Conservation (phyloP, 2,329 filamentous ascomycete species). For the Cyanodermella asteris region DNA sequence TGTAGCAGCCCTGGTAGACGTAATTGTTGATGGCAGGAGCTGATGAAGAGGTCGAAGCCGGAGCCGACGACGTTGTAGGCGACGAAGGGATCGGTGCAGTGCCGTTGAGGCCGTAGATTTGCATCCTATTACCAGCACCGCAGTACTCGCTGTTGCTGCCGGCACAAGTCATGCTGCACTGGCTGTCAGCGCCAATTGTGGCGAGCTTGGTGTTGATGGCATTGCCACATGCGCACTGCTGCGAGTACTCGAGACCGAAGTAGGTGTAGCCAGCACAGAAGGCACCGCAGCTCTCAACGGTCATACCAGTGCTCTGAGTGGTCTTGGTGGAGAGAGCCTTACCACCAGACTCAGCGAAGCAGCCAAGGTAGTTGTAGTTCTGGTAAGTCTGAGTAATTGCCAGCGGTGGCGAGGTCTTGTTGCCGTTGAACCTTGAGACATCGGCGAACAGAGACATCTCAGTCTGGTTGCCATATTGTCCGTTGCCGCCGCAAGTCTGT, state of each 20-base stretch:
- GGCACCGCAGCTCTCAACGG: constrained; percentile 7
- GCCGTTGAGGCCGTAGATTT: constrained; percentile 7
- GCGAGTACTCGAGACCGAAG: constrained; percentile 4
- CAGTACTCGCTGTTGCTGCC: constrained; percentile 12
- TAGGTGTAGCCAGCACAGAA: constrained; percentile 2
- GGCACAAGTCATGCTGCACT: constrained; percentile 7
- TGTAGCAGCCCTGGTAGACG: constrained; percentile 4
- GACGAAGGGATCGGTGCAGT: constrained; percentile 2
- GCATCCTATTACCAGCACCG: constrained; percentile 10
- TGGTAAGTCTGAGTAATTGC: neutral
- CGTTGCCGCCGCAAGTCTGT: constrained; percentile 4
- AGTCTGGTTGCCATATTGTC: neutral
- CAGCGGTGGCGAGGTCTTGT: neutral
- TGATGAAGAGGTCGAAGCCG: neutral
- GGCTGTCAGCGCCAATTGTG: constrained; percentile 2
- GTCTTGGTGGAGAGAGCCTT: constrained; percentile 3
- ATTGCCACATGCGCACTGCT: constrained; percentile 7
- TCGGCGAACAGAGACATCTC: neutral
- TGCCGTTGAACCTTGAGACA: neutral
- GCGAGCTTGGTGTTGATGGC: constrained; percentile 1
- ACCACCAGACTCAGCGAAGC: constrained; percentile 10
- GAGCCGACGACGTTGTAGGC: constrained; percentile 1
- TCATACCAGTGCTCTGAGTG: constrained; percentile 11
- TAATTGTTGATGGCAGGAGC: constrained; percentile 1
- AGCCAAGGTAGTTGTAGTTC: constrained; percentile 14